A percentile compares a stretch with the other conserved stretches of the same genome.
Evolutionary conservation across 371 early-diverging fungal species (phyloP).

Genomic region (Mucor circinelloides): DNA sequence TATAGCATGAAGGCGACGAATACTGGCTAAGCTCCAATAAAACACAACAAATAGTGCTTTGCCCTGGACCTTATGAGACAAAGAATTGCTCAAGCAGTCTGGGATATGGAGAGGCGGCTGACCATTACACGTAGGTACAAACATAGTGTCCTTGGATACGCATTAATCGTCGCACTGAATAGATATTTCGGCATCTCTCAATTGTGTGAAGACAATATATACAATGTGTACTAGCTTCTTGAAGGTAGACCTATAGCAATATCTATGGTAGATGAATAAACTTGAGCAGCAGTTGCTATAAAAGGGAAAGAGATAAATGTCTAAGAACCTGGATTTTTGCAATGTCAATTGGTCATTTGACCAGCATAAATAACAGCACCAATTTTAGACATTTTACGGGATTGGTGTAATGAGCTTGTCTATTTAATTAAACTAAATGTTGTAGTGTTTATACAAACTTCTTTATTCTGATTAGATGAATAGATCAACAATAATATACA

Average conservation of each 20-base stretch:
- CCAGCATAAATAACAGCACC: background rate
- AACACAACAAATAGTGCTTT: conserved; percentile 1
- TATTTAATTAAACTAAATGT: background rate
- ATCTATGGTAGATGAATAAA: no score
- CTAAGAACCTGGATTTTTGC: no score
- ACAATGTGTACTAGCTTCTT: background rate
- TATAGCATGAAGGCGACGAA: conserved; percentile 24
- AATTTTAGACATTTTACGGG: background rate
- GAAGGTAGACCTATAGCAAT: background rate
- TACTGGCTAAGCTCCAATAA: conserved; percentile 15
- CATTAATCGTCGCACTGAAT: background rate
- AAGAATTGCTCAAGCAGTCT: conserved; percentile 12
- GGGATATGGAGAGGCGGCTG: background rate
- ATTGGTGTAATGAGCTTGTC: no score
- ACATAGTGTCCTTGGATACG: background rate
- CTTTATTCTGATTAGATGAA: background rate
- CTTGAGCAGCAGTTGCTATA: background rate
- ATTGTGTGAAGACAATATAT: background rate
- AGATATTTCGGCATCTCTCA: conserved; percentile 12
- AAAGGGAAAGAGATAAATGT: no score
- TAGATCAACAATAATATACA: background rate
- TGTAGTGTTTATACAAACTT: background rate
- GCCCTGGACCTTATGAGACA: conserved; percentile 22
- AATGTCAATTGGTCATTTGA: background rate
- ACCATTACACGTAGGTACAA: background rate